Percentiles rank a stretch among this genome's conserved stretches.
Conservation (phyloP, 163 green algal genomes). For the Chloromonas sp. region DNA sequence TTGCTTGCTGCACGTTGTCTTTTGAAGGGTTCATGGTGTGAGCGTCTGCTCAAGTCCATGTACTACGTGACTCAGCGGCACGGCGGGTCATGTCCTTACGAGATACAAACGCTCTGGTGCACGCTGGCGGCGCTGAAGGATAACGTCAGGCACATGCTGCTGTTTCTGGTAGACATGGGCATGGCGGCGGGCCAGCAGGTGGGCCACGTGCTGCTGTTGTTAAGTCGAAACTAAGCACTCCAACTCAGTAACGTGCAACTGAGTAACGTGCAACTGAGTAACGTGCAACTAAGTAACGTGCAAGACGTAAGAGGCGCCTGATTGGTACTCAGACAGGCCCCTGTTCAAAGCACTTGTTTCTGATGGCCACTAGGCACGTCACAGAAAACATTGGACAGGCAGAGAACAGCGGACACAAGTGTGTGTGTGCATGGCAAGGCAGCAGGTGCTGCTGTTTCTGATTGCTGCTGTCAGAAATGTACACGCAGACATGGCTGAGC, state of each 20-base stretch:
- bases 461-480: too few species aligned
- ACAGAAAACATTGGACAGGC: too few species aligned
- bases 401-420: too few species aligned
- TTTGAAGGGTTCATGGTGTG: constrained; percentile 30
- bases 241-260: neutral
- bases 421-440: too few species aligned
- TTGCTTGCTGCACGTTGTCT: too few species aligned
- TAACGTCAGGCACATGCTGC: constrained; percentile 83
- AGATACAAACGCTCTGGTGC: constrained; percentile 80
- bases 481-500: too few species aligned
- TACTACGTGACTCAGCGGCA: constrained; percentile 76
- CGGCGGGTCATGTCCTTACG: constrained; percentile 34
- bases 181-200: constrained; percentile 43
- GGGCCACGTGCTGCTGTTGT: neutral
- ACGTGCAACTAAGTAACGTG: neutral
- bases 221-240: neutral
- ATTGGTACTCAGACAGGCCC: too few species aligned
- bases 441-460: too few species aligned
- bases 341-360: too few species aligned
- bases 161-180: constrained; percentile 74
- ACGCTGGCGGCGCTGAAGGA: constrained; percentile 68
- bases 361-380: too few species aligned
- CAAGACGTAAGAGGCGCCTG: neutral
- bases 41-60: constrained; percentile 76
- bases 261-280: too few species aligned